A percentile compares a stretch with the other conserved stretches of the same genome.
Evolutionary conservation across 2,329 filamentous ascomycete species (phyloP).

Genomic region (Ilyonectria sp.): DNA sequence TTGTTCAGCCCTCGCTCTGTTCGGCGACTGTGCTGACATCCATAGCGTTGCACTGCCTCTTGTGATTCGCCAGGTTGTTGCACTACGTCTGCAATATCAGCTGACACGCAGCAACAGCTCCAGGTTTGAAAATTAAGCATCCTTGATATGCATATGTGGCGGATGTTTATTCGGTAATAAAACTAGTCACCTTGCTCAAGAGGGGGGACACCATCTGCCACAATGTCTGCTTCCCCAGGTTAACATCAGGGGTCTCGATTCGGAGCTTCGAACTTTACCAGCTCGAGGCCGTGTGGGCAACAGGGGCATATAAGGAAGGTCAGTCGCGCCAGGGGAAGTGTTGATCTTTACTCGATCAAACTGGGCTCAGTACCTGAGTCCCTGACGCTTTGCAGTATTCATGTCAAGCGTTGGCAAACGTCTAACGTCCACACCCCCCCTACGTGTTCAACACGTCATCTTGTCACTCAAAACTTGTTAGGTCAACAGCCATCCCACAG

Average conservation of each 20-base stretch:
- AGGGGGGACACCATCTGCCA: not conserved
- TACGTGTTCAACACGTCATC: not conserved
- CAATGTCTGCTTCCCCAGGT: not conserved
- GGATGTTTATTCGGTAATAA: not conserved
- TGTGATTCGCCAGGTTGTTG: not conserved
- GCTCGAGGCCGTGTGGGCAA: not conserved
- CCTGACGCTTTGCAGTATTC: not conserved
- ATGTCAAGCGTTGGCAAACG: not conserved
- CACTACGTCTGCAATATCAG: not conserved
- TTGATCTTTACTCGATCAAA: not conserved
- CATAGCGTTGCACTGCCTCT: not conserved
- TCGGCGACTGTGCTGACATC: not conserved
- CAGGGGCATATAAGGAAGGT: not conserved
- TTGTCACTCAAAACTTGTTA: not conserved
- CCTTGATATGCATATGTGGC: not conserved
- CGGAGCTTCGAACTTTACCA: not conserved
- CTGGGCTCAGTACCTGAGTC: not conserved
- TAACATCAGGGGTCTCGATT: not conserved
- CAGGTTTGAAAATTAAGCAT: not conserved
- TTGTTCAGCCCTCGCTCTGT: not conserved
- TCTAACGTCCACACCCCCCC: not conserved
- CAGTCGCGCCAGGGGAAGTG: not conserved
- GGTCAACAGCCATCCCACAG: too few species aligned
- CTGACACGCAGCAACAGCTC: not conserved
- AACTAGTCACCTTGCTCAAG: not conserved